phyloP scores from a whole-genome alignment of 2,329 filamentous ascomycete genomes.

The Lachnellula suecica region DNA sequence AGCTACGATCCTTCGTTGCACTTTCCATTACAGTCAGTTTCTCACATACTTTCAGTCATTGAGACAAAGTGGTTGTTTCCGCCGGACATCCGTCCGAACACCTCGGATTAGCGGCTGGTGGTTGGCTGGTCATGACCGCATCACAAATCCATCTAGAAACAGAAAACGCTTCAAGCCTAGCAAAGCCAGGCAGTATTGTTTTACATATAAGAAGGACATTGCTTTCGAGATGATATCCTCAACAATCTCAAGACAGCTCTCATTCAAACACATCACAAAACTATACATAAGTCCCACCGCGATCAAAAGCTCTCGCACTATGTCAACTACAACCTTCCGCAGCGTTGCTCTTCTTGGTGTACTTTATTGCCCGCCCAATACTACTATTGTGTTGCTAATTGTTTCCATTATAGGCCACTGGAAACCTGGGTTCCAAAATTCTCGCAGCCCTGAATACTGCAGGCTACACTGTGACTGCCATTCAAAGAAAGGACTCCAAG shows the following conservation, averaged over 20 bases:
- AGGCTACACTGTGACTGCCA: slow-evolving; percentile 16
- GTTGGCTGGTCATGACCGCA: no score
- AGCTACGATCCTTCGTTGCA: no score
- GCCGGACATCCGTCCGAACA: no score
- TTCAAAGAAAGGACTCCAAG: slow-evolving; percentile 14
- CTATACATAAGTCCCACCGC: neutral
- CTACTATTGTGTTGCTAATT: neutral
- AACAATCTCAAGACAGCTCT: neutral
- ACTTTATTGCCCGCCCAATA: neutral
- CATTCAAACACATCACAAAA: neutral
- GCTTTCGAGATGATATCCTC: neutral
- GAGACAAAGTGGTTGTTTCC: no score
- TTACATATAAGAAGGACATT: neutral
- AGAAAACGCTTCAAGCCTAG: no score
- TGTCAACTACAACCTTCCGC: slow-evolving; percentile 5
- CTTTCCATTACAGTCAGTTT: no score
- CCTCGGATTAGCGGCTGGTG: no score
- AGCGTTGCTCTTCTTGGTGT: slow-evolving; percentile 16
- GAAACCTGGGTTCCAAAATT: slow-evolving; percentile 14
- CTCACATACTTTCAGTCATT: no score
- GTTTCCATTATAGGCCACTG: slow-evolving; percentile 9
- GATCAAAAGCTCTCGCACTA: neutral
- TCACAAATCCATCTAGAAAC: no score
- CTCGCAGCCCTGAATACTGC: slow-evolving; percentile 13
- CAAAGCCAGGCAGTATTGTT: no score